A percentile compares a stretch with the other conserved stretches of the same genome.
Evolutionary conservation across 345 rosid species (phyloP).

Genomic region (Bruguiera sexangula): DNA sequence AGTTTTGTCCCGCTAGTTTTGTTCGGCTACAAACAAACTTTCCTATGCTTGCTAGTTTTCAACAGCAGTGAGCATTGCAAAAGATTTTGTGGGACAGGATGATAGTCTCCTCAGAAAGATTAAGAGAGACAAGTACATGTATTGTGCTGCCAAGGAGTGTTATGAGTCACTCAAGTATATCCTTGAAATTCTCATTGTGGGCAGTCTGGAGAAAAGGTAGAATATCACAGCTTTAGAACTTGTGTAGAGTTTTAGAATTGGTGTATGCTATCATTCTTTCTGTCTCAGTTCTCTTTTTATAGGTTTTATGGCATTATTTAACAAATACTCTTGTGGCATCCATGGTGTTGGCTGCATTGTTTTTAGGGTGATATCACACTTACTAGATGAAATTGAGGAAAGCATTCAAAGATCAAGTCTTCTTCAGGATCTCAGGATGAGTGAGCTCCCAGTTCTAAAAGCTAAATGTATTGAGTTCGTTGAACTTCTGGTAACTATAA

Average conservation of each 20-base stretch:
- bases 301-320: neutral
- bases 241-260: neutral
- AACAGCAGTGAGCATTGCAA: constrained; percentile 78
- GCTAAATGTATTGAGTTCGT: constrained; percentile 59
- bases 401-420: constrained; percentile 64
- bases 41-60: constrained; percentile 55
- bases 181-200: constrained; percentile 74
- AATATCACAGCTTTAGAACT: neutral
- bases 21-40: constrained; percentile 31
- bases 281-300: neutral
- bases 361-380: constrained; percentile 54
- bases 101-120: constrained; percentile 61
- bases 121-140: constrained; percentile 82
- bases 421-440: constrained; percentile 69
- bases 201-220: constrained; percentile 80
- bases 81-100: constrained; percentile 71
- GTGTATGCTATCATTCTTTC: neutral
- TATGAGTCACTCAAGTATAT: constrained; percentile 80
- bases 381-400: constrained; percentile 66
- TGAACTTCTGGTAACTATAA: constrained; percentile 72
- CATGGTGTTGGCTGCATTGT: constrained; percentile 13
- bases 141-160: constrained; percentile 76
- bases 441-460: constrained; percentile 62
- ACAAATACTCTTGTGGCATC: neutral
- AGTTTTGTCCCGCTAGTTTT: constrained; percentile 8